Evolutionary conservation across 1,284 basidiomycete species (phyloP).

Genomic region (Sanguinoderma infundibulare): DNA sequence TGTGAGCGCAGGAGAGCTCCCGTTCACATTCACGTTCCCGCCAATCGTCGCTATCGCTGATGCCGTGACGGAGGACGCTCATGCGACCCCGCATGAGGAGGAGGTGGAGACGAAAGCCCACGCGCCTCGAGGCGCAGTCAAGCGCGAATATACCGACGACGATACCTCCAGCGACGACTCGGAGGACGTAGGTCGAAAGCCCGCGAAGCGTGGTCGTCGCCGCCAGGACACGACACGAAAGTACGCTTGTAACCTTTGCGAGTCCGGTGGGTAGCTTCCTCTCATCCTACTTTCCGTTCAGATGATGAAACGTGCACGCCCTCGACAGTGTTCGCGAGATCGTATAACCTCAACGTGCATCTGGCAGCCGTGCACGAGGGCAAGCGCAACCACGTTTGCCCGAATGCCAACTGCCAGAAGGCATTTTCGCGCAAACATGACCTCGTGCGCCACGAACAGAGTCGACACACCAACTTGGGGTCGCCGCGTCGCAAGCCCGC

Average conservation of each 20-base stretch:
- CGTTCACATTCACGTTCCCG: not conserved
- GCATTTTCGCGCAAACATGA: constrained; percentile 16
- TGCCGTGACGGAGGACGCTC: not conserved
- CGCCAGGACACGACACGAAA: not conserved
- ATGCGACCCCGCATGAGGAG: not conserved
- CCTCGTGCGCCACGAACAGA: constrained; percentile 4
- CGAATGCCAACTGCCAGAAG: constrained; percentile 52
- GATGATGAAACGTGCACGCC: not conserved
- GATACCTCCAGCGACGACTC: not conserved
- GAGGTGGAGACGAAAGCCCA: not conserved
- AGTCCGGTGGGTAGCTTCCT: not conserved
- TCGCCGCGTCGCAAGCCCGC: constrained; percentile 11
- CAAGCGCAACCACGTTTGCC: constrained; percentile 71
- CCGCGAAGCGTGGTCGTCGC: not conserved
- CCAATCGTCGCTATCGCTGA: not conserved
- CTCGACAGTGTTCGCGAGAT: not conserved
- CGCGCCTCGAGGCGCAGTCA: not conserved
- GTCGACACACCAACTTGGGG: constrained; percentile 13
- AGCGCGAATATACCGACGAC: not conserved
- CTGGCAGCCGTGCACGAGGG: constrained; percentile 70
- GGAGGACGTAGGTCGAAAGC: not conserved
- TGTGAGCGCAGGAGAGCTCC: not conserved
- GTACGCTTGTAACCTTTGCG: not conserved
- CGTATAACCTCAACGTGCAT: not conserved
- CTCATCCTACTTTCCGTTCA: not conserved